Evolutionary conservation across 192 early-diverging fungal genomes (phyloP), one percentile per base, ranked within the genome.

Genomic region (Coemansia sp.): DNA sequence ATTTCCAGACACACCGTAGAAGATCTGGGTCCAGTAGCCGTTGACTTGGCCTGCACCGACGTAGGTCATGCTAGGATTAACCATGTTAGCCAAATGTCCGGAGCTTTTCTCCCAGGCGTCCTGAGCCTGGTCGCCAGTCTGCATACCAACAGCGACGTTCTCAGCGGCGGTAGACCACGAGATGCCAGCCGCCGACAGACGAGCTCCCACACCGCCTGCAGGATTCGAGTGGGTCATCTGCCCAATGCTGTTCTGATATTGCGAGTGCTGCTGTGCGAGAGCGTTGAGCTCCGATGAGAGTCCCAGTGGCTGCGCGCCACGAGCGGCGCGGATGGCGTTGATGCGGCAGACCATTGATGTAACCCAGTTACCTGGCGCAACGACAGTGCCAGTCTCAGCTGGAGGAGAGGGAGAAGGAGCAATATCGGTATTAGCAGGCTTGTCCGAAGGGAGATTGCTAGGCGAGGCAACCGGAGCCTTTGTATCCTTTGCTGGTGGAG

Each of bases 11-110:
- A 59, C 57, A n/a, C 65, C 70, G 42, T 70, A 76, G 58, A 83
- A 85, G 34, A 69, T 66, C 64, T 86, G 85, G 11, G 85, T 86
- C 56, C 66, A 86, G 74, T 83, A 85, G 35, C 61, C 61, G 55
- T 83, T 74, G 45, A 24, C 36, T 28, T 45, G 21, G 3, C 70
- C 85, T 16, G 69, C 76, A 50, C 85, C 85, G 50, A 86, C 70
- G 60, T 82, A 71, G 20, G 62, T 57, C 63, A 76, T 66, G 51
- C 60, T 69, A 36, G 79, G 40, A 48, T 68, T 69, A 20, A 83
- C 28, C 61, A 86, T 84, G 69, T 86, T 86, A 28, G 70, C 84
- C 11, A 74, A 66, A 48, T 86, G 85, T 8, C 77, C 71, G 10
- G 81, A 46, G 67, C 83, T 84, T 46, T 78, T 62, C 70, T 86